Base-by-base conservation (phyloP, 805 yeast species). In the Gaillardinia entomophila region DNA sequence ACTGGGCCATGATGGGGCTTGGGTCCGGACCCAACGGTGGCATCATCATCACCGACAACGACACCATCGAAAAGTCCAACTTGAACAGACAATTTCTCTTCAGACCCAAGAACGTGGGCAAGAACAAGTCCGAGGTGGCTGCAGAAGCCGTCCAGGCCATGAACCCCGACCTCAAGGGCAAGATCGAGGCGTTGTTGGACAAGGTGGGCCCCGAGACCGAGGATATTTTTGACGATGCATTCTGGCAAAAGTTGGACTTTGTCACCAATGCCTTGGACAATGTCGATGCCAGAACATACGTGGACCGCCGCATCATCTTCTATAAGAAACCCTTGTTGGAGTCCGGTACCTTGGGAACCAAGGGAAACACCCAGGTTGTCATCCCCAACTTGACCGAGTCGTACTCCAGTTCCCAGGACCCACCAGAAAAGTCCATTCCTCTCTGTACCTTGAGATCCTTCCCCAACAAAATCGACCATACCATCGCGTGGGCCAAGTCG, bases 401-500 rank as follows among this genome's bases (percentile, higher is more conserved):
- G 4, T 92, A 92, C 62, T 85, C 97, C 3, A 84, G 96, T 2
- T 85, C 96, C 10, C 94, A 87, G 57, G 99, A 92, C 62, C 98
- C 99, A 27, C 99, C 99, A 24, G 99, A 92, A 68, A 88, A 88
- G 62, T 79, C 96, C 3, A 89, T 92, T 52, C 99, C 99, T 20
- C 72, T 92, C 51, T 92, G 99, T 73, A 92, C 99, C 2, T 72
- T 92, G 55, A 80, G 97, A 63, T 85, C 96, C 3, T 92, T 92
- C 81, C 99, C 99, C 36, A 85, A 88, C 62, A 90, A 90, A 63
- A 92, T 92, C 49, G 99, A 92, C 57, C 99, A 92, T 55, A 92
- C 99, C 1, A 92, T 92, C 63, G 97, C 98, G 4, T 92, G 99
- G 99, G 95, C 97, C 12, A 94, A 94, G 65, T 79, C 88, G 13